These are phyloP conservation scores for Zangia roseola DNA, from an alignment of 768 basidiomycete species.

Conservation along the genomic window DNA sequence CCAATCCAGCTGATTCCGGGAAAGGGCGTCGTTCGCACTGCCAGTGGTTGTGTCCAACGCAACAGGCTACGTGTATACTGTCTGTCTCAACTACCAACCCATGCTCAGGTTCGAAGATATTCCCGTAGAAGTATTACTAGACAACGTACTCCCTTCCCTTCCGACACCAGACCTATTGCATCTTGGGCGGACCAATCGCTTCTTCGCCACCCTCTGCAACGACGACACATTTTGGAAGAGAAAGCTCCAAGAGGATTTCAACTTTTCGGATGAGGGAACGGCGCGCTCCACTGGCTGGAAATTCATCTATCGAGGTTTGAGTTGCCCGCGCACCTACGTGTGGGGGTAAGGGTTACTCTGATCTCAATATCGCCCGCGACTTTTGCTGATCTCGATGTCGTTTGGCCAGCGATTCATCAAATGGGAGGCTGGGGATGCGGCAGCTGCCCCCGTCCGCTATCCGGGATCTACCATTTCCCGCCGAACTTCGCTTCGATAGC, in stretches of 20 bases:
- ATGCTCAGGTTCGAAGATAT: slow-evolving; percentile 50
- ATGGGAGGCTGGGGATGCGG: slow-evolving; percentile 63
- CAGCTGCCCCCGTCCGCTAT: slow-evolving; percentile 33
- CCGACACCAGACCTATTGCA: slow-evolving; percentile 52
- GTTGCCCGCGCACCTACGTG: slow-evolving; percentile 48
- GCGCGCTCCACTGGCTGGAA: slow-evolving; percentile 80
- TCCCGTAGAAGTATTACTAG: slow-evolving; percentile 76
- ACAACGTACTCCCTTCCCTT: slow-evolving; percentile 64
- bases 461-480: slow-evolving; percentile 59
- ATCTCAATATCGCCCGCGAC: neutral
- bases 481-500: slow-evolving; percentile 53
- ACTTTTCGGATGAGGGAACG: slow-evolving; percentile 69
- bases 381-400: slow-evolving; percentile 1
- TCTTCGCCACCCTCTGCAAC: slow-evolving; percentile 56
- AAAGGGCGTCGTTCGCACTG: neutral
- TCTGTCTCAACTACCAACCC: neutral
- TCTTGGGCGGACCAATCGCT: slow-evolving; percentile 61
- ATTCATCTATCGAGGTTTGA: slow-evolving; percentile 72
- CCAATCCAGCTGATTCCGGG: slow-evolving; percentile 14
- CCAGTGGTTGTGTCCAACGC: slow-evolving; percentile 1
- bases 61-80: neutral
- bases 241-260: slow-evolving; percentile 67
- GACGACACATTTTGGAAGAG: slow-evolving; percentile 83
- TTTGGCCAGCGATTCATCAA: slow-evolving; percentile 49
- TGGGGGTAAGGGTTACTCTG: slow-evolving; percentile 52